A percentile compares a stretch with the other conserved stretches of the same genome.
Evolutionary conservation across 2,329 filamentous ascomycete species (phyloP).

Genomic region (Zarea fungicola): DNA sequence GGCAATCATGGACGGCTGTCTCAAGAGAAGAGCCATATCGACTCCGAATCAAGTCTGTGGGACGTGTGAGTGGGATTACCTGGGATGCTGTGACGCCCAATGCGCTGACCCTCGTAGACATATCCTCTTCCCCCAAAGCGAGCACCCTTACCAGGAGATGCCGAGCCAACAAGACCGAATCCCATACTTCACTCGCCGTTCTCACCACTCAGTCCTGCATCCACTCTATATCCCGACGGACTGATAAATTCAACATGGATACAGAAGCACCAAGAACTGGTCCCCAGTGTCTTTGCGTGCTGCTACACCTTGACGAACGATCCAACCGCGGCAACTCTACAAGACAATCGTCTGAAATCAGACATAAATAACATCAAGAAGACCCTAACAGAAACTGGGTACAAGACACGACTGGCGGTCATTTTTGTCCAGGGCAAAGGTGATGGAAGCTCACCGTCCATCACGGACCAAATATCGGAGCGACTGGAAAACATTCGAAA

Average conservation of each 20-base stretch:
- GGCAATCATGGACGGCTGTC: slow-evolving; percentile 62
- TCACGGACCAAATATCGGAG: slow-evolving; percentile 64
- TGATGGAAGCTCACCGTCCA: slow-evolving; percentile 24
- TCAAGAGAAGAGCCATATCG: slow-evolving; percentile 46
- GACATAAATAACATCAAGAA: slow-evolving; percentile 77
- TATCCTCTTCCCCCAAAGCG: slow-evolving; percentile 53
- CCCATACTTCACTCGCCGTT: slow-evolving; percentile 80
- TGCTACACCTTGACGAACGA: slow-evolving; percentile 77
- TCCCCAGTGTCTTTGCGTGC: slow-evolving; percentile 75
- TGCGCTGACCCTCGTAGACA: slow-evolving; percentile 33
- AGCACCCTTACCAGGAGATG: slow-evolving; percentile 47
- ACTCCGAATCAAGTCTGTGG: slow-evolving; percentile 68
- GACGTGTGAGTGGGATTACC: slow-evolving; percentile 61
- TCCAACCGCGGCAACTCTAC: slow-evolving; percentile 65
- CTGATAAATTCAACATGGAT: slow-evolving; percentile 79
- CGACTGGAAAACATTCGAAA: slow-evolving; percentile 74
- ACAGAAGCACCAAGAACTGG: slow-evolving; percentile 77
- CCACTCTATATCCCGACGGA: slow-evolving; percentile 83
- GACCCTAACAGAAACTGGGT: slow-evolving; percentile 62
- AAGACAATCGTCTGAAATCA: slow-evolving; percentile 81
- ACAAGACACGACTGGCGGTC: slow-evolving; percentile 72
- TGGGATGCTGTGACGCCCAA: slow-evolving; percentile 10
- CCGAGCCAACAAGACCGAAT: slow-evolving; percentile 41
- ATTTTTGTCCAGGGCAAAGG: slow-evolving; percentile 40
- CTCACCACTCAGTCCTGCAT: slow-evolving; percentile 80